phyloP scores from a whole-genome alignment of 305 asterid species.

The Solanum hybrid region DNA sequence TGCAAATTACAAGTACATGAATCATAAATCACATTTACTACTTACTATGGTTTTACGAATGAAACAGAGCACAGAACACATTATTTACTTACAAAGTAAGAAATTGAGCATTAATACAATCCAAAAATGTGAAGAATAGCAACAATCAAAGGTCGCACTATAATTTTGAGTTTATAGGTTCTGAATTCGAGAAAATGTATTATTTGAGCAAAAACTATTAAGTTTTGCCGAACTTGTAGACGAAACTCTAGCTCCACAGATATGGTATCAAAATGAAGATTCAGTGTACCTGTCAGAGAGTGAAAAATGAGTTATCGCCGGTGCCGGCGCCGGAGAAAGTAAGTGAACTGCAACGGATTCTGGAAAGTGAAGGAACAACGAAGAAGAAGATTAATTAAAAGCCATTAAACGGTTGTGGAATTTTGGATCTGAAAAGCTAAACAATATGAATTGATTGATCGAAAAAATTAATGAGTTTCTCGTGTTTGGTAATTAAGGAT shows the following conservation, averaged over 20 bases:
- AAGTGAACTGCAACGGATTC: not conserved
- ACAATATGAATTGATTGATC: not conserved
- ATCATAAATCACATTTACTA: not conserved
- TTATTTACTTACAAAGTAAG: not conserved
- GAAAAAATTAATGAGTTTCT: constrained; percentile 23
- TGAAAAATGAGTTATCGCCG: not conserved
- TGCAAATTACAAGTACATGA: not conserved
- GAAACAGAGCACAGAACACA: not conserved
- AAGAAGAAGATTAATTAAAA: not conserved
- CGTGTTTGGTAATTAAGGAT: constrained; percentile 33
- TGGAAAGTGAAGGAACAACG: not conserved
- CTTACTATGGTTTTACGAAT: not conserved
- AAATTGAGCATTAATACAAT: not conserved
- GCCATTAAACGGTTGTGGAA: not conserved
- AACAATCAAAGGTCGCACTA: not conserved
- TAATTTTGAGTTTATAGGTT: not conserved
- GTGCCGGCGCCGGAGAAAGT: not conserved
- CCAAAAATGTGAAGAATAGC: not conserved
- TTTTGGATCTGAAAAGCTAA: constrained; percentile 30
- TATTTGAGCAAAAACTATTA: not conserved
- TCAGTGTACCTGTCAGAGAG: not conserved
- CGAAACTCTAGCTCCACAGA: not conserved
- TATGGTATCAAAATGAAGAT: not conserved
- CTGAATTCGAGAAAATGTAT: not conserved
- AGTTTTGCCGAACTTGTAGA: not conserved